phyloP scores from a whole-genome alignment of 1,284 basidiomycete species.

The Inonotus hispidus region DNA sequence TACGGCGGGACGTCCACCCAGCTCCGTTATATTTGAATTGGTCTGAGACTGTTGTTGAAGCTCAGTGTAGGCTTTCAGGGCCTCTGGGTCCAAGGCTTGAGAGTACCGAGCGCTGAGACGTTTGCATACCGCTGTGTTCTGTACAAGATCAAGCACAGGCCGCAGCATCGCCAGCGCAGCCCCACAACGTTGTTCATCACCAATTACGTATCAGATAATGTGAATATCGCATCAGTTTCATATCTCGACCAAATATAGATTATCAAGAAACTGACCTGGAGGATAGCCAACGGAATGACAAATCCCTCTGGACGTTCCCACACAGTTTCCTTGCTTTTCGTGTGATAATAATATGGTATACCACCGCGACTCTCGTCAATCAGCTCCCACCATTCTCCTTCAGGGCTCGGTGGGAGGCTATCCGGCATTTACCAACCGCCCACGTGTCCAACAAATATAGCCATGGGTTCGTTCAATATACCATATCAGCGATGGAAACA shows the following conservation, averaged over 20 bases:
- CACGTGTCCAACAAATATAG: background rate
- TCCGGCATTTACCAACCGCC: background rate
- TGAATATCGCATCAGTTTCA: background rate
- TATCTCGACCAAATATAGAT: background rate
- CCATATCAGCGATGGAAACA: background rate
- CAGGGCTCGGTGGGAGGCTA: slow-evolving; percentile 75
- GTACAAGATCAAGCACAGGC: slow-evolving; percentile 2
- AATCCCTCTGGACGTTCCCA: slow-evolving; percentile 86
- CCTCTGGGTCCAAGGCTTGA: slow-evolving; percentile 14
- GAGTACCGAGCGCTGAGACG: slow-evolving; percentile 38
- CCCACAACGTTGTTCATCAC: background rate
- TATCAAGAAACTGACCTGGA: slow-evolving; percentile 53
- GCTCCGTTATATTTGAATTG: background rate
- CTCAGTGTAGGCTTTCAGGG: slow-evolving; percentile 3
- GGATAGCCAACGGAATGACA: slow-evolving; percentile 84
- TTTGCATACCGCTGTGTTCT: slow-evolving; percentile 74
- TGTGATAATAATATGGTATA: slow-evolving; percentile 90
- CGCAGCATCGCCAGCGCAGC: background rate
- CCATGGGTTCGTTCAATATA: background rate
- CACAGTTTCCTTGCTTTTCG: slow-evolving; percentile 78
- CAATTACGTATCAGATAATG: background rate
- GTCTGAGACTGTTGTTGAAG: background rate
- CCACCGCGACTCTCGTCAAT: slow-evolving; percentile 73
- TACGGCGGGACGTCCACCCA: slow-evolving; percentile 1
- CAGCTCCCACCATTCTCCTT: slow-evolving; percentile 96